These are phyloP conservation scores for Helminthosporium solani DNA, from an alignment of 2,329 filamentous ascomycete species.

Conservation along the genomic window DNA sequence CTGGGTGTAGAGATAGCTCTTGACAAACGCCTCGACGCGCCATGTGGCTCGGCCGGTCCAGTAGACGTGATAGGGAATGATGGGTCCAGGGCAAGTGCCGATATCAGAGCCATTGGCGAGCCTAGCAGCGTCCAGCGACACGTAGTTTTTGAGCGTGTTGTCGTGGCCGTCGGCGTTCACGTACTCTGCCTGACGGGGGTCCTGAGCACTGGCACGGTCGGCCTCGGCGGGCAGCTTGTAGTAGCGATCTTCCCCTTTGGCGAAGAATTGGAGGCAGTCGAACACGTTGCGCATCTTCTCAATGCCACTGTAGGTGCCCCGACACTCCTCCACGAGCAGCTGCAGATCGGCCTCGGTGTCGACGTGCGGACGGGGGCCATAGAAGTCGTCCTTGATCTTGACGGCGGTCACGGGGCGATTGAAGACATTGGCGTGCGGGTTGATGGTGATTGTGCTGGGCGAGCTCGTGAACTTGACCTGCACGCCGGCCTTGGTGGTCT, in stretches of 20 bases:
- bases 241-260: conserved; percentile 52
- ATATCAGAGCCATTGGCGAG: conserved; percentile 43
- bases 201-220: conserved; percentile 44
- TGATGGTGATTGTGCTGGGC: conserved; percentile 48
- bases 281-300: conserved; percentile 58
- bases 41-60: conserved; percentile 60
- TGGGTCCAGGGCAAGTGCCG: conserved; percentile 57
- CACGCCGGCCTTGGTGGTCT: conserved; percentile 43
- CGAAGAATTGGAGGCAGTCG: conserved; percentile 55
- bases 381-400: conserved; percentile 53
- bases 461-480: conserved; percentile 47
- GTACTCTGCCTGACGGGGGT: conserved; percentile 47
- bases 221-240: conserved; percentile 48
- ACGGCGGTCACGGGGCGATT: conserved; percentile 55
- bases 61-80: conserved; percentile 58
- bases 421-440: conserved; percentile 56
- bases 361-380: conserved; percentile 53
- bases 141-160: conserved; percentile 42
- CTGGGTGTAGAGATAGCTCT: conserved; percentile 59
- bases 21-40: conserved; percentile 58
- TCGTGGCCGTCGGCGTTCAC: conserved; percentile 45
- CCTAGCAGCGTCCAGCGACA: conserved; percentile 38
- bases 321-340: conserved; percentile 54
- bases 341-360: conserved; percentile 57
- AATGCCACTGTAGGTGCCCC: conserved; percentile 53